Evolutionary conservation across 2,329 filamentous ascomycete species (phyloP).

Genomic region (Penicillium sp.): DNA sequence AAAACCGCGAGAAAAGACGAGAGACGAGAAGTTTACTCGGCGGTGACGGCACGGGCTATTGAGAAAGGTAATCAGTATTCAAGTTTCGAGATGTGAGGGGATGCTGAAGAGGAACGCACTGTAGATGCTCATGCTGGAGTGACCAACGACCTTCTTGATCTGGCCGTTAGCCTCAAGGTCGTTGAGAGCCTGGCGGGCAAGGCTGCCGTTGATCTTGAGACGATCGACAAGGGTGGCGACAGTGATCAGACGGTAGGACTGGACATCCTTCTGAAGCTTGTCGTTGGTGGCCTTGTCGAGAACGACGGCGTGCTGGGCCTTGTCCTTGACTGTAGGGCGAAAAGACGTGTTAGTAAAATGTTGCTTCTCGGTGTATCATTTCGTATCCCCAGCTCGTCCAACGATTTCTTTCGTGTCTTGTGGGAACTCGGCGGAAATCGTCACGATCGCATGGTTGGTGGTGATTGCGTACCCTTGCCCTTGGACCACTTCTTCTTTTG

Average conservation of each 20-base stretch:
- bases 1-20: slow-evolving; percentile 39
- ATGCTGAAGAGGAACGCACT: slow-evolving; percentile 56
- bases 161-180: slow-evolving; percentile 97
- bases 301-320: slow-evolving; percentile 97
- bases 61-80: slow-evolving; percentile 12
- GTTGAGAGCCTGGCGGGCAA: slow-evolving; percentile 83
- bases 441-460: slow-evolving; percentile 26
- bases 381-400: slow-evolving; percentile 12
- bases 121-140: slow-evolving; percentile 99
- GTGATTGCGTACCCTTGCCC: slow-evolving; percentile 53
- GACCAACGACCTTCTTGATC: slow-evolving; percentile 96
- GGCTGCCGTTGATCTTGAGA: slow-evolving; percentile 99
- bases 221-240: slow-evolving; percentile 98
- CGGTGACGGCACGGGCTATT: slow-evolving; percentile 46
- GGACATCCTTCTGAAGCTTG: slow-evolving; percentile 99
- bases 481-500: slow-evolving; percentile 60
- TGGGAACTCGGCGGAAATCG: slow-evolving; percentile 17
- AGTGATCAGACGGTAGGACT: slow-evolving; percentile 99
- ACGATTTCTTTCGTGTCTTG: slow-evolving; percentile 16
- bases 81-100: no score
- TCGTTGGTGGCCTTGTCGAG: slow-evolving; percentile 97
- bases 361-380: slow-evolving; percentile 8
- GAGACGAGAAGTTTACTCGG: slow-evolving; percentile 43
- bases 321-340: slow-evolving; percentile 87
- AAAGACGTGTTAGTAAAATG: slow-evolving; percentile 21